A percentile compares a stretch with the other conserved stretches of the same genome.
phyloP scores from a whole-genome alignment of 129 eudicot genomes.

The Rutidosis leptorrhynchoides region DNA sequence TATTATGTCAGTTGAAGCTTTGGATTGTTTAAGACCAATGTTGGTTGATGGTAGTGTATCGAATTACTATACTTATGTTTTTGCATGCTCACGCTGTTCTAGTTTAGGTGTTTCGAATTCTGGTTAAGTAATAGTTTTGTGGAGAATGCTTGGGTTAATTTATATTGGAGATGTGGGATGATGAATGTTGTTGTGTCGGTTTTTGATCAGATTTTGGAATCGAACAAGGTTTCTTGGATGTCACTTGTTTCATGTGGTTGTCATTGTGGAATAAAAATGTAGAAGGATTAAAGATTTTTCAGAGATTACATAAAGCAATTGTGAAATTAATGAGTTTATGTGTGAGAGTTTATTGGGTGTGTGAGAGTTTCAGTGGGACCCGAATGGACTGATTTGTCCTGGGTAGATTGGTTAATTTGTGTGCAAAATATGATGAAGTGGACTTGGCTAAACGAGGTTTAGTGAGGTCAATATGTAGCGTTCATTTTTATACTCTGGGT shows the following conservation, averaged over 20 bases:
- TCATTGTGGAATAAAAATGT: slow-evolving; percentile 53
- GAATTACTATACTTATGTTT: slow-evolving; percentile 54
- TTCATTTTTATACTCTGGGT: too few relatives aligned
- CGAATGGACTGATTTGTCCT: slow-evolving; percentile 56
- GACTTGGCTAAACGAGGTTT: slow-evolving; percentile 39
- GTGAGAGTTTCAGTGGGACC: slow-evolving; percentile 49
- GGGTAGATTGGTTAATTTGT: slow-evolving; percentile 58
- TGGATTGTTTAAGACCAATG: slow-evolving; percentile 46
- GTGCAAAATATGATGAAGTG: slow-evolving; percentile 52
- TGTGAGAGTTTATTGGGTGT: slow-evolving; percentile 50
- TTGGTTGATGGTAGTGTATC: slow-evolving; percentile 47
- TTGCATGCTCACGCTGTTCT: slow-evolving; percentile 50
- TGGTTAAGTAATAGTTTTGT: slow-evolving; percentile 61
- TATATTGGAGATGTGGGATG: slow-evolving; percentile 72
- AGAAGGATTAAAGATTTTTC: slow-evolving; percentile 47
- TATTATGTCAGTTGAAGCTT: slow-evolving; percentile 34
- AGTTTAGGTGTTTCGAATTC: slow-evolving; percentile 33
- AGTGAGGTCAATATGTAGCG: slow-evolving; percentile 42
- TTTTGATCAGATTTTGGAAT: slow-evolving; percentile 46
- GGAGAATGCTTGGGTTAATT: slow-evolving; percentile 55
- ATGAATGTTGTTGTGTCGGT: slow-evolving; percentile 42
- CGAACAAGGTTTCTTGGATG: slow-evolving; percentile 55
- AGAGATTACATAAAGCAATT: slow-evolving; percentile 38
- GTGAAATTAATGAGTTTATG: slow-evolving; percentile 48
- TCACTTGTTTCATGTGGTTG: slow-evolving; percentile 51